These are phyloP conservation scores for Amylostereum areolatum DNA, from an alignment of 1,284 basidiomycete species.

Conservation along the genomic window DNA sequence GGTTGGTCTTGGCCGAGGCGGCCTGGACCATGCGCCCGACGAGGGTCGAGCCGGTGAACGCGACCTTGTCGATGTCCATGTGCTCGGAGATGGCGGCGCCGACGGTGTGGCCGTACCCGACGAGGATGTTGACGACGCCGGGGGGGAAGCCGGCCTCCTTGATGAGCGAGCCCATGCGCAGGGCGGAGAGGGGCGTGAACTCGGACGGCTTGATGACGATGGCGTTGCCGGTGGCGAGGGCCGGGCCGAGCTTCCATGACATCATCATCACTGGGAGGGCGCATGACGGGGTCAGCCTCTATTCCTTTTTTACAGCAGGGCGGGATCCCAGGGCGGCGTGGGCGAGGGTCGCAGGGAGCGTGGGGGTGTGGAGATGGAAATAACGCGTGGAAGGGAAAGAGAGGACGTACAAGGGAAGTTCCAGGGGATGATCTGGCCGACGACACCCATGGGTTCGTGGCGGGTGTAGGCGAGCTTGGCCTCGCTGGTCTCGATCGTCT, in stretches of 20 bases:
- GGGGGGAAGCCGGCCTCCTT: constrained; percentile 55
- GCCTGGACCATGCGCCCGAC: constrained; percentile 84
- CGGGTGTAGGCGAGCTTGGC: constrained; percentile 74
- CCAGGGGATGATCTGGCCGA: constrained; percentile 84
- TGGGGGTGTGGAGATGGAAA: no score
- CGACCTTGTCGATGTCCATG: constrained; percentile 61
- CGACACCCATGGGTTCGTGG: constrained; percentile 93
- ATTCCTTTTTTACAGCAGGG: no score
- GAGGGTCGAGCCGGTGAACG: constrained; percentile 75
- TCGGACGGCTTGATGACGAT: constrained; percentile 89
- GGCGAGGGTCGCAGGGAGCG: no score
- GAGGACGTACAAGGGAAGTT: constrained; percentile 55
- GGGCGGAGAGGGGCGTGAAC: constrained; percentile 80
- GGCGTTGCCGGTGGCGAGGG: constrained; percentile 43
- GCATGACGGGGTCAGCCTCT: neutral
- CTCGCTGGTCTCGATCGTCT: constrained; percentile 73
- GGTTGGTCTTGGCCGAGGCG: constrained; percentile 75
- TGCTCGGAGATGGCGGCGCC: constrained; percentile 60
- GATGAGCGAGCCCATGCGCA: constrained; percentile 46
- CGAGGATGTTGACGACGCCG: constrained; percentile 67
- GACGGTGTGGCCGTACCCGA: constrained; percentile 59
- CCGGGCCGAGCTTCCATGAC: constrained; percentile 5
- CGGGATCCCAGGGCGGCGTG: no score
- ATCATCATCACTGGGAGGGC: constrained; percentile 2
- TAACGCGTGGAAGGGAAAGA: no score